Evolutionary conservation across 352 stramenopile genomes (phyloP).

Genomic region (Globisporangium orthogonon): DNA sequence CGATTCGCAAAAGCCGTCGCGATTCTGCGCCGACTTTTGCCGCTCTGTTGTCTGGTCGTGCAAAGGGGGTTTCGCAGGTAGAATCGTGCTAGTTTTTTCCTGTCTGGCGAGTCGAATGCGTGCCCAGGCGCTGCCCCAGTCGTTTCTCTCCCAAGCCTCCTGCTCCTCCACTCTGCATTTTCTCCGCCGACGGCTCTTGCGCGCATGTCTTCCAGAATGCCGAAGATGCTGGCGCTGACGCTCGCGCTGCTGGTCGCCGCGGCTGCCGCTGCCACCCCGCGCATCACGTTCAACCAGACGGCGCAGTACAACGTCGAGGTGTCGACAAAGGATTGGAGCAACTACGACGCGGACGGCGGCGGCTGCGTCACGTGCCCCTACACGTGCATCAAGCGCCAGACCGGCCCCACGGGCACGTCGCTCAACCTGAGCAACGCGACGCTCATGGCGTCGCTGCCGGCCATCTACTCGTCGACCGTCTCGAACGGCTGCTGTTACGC

Average conservation of each 20-base stretch:
- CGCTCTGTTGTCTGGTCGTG: too few relatives aligned
- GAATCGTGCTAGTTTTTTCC: too few relatives aligned
- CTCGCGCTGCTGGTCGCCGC: constrained; percentile 12
- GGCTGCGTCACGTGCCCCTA: constrained; percentile 85
- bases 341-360: constrained; percentile 69
- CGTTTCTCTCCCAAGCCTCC: too few relatives aligned
- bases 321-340: constrained; percentile 68
- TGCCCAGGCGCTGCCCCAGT: too few relatives aligned
- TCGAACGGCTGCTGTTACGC: constrained; percentile 84
- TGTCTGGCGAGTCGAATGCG: too few relatives aligned
- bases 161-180: too few relatives aligned
- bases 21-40: too few relatives aligned
- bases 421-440: constrained; percentile 81
- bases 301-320: constrained; percentile 67
- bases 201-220: not conserved
- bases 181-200: too few relatives aligned
- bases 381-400: constrained; percentile 70
- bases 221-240: constrained; percentile 2
- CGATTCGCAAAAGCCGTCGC: too few relatives aligned
- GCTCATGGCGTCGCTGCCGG: constrained; percentile 51
- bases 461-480: constrained; percentile 60
- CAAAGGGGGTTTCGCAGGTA: too few relatives aligned
- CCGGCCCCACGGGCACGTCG: constrained; percentile 65
- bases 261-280: constrained; percentile 11
- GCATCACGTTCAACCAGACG: constrained; percentile 65